Percentiles rank a stretch among this genome's conserved stretches.
These are phyloP conservation scores for Solanum chacoense DNA, from an alignment of 305 asterid species.

Conservation along the genomic window DNA sequence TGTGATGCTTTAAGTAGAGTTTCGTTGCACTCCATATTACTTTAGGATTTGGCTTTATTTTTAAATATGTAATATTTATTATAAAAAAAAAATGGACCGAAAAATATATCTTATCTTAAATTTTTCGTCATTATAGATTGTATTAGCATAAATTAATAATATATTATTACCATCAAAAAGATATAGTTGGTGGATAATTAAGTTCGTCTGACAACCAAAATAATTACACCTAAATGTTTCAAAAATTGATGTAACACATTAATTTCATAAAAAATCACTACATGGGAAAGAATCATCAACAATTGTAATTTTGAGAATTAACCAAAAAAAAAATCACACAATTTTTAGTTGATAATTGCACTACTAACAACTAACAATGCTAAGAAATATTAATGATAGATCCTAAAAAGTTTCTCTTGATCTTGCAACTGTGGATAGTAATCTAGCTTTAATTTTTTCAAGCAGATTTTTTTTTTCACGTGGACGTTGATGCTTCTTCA, in stretches of 20 bases:
- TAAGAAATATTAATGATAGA: not conserved
- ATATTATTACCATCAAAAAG: not conserved
- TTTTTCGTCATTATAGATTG: too few species aligned
- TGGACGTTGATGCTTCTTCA: not conserved
- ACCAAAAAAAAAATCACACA: not conserved
- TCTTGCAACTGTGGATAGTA: too few species aligned
- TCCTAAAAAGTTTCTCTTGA: not conserved
- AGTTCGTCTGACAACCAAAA: not conserved
- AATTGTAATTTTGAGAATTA: not conserved
- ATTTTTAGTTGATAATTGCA: not conserved
- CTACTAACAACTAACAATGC: too few species aligned
- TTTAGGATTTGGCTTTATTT: not conserved
- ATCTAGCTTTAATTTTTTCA: too few species aligned
- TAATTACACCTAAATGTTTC: too few species aligned
- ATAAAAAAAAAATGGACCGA: not conserved
- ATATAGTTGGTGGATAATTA: not conserved
- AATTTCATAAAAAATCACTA: too few species aligned
- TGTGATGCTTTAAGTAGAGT: not conserved
- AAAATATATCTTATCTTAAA: too few species aligned
- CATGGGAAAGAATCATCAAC: not conserved
- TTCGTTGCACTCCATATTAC: not conserved
- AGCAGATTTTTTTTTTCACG: not conserved
- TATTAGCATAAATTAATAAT: too few species aligned
- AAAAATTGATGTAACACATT: not conserved
- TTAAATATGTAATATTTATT: too few species aligned